Percentiles rank a stretch among this genome's conserved stretches.
These are phyloP conservation scores for Cladosporium phlei DNA, from an alignment of 2,329 filamentous ascomycete species.

Conservation along the genomic window DNA sequence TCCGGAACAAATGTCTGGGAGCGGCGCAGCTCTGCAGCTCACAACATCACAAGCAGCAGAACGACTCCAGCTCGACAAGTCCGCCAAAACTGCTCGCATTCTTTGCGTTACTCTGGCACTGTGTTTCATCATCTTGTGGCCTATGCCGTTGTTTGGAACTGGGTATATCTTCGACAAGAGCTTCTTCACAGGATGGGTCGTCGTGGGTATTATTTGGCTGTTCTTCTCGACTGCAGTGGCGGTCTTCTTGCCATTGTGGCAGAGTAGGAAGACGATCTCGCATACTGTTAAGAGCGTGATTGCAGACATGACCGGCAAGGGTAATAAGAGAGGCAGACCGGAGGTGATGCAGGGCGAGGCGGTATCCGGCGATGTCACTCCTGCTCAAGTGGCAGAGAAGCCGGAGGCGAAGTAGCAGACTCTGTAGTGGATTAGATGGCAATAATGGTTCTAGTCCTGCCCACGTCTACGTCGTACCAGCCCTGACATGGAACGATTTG, in stretches of 20 bases:
- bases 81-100: constrained; percentile 49
- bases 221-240: constrained; percentile 65
- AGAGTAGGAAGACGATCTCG: constrained; percentile 64
- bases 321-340: constrained; percentile 18
- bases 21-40: constrained; percentile 22
- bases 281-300: constrained; percentile 59
- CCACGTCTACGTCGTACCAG: too few relatives aligned
- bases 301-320: constrained; percentile 50
- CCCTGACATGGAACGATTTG: too few relatives aligned
- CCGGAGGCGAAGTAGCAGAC: constrained; percentile 1
- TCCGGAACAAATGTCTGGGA: constrained; percentile 57
- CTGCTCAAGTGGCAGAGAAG: constrained; percentile 26
- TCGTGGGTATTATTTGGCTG: constrained; percentile 46
- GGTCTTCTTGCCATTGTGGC: constrained; percentile 74
- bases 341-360: constrained; percentile 27
- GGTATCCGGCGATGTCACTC: neutral
- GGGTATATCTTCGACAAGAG: constrained; percentile 75
- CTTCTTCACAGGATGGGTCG: constrained; percentile 59
- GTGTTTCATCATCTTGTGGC: constrained; percentile 75
- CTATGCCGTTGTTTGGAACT: constrained; percentile 83
- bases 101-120: constrained; percentile 63
- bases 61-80: constrained; percentile 33
- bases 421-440: too few relatives aligned
- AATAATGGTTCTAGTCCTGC: too few relatives aligned
- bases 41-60: constrained; percentile 40